These are phyloP conservation scores for Phaffia tasmanica DNA, from an alignment of 768 basidiomycete species.

Conservation along the genomic window DNA sequence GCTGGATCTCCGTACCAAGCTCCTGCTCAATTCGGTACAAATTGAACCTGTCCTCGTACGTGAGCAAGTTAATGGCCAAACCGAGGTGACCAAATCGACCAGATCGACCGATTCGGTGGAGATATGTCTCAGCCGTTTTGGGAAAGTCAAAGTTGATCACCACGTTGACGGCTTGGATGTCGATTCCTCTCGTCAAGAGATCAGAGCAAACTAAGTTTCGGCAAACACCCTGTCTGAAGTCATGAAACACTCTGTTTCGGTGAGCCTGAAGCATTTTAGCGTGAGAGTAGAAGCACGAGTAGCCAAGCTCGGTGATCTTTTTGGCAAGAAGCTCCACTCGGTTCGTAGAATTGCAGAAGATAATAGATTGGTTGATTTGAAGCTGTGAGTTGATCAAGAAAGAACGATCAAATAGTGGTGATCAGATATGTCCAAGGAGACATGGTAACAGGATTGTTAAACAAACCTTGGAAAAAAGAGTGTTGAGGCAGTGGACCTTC, in stretches of 20 bases:
- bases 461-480: slow-evolving; percentile 88
- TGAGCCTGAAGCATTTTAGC: slow-evolving; percentile 99
- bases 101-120: slow-evolving; percentile 95
- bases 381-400: slow-evolving; percentile 47
- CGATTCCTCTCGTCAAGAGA: slow-evolving; percentile 95
- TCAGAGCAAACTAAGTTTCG: slow-evolving; percentile 95
- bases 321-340: slow-evolving; percentile 98
- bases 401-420: not conserved
- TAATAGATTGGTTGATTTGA: slow-evolving; percentile 99
- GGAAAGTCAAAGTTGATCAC: slow-evolving; percentile 99
- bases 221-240: slow-evolving; percentile 96
- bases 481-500: slow-evolving; percentile 99
- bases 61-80: slow-evolving; percentile 93
- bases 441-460: not conserved
- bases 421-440: not conserved
- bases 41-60: slow-evolving; percentile 95
- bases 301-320: slow-evolving; percentile 97
- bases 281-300: slow-evolving; percentile 99
- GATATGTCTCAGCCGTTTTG: slow-evolving; percentile 96
- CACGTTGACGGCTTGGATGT: slow-evolving; percentile 99
- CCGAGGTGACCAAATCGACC: slow-evolving; percentile 96
- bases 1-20: slow-evolving; percentile 92
- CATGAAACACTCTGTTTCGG: slow-evolving; percentile 99
- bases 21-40: slow-evolving; percentile 97
- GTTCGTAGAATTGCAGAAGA: slow-evolving; percentile 99